Evolutionary conservation across 2,329 filamentous ascomycete genomes (phyloP), one percentile per base, ranked within the genome.

Genomic region (Karstenula rhodostoma): DNA sequence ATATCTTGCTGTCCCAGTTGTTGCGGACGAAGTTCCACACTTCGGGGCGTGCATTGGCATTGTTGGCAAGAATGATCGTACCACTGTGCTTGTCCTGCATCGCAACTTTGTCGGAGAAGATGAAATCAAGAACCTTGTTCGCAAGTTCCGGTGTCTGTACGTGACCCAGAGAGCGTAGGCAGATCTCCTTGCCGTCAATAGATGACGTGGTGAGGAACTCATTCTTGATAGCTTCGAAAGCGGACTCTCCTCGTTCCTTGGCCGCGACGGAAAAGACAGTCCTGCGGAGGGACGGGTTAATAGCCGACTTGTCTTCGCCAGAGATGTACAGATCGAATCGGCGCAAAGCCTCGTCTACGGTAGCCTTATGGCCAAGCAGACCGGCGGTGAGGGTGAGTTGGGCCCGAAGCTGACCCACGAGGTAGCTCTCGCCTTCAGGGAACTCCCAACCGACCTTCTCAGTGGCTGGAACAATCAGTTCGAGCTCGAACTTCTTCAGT

Each of bases 121-220:
- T 82, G 75, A 97, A 86, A 79, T 89, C 69, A 83, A 90, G 73
- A 85, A 89, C 84, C 73, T 89, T 79, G 58, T 85, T 81, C 47
- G 96, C 88, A 32, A 97, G 82, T 10, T 88, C 86, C 0, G 82
- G 75, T 57, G 92, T 87, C 69, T 90, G 89, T 22, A 91, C 88
- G 42, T 89, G 87, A 35, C 93, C 93, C 47, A 99, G 85, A 4
- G 91, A 87, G 40, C 86, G 83, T 3, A 98, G 86, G 67, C 88
- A 90, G 65, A 96, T 91, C 68, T 97, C 93, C 79, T 94, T 96
- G 70, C 93, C 94, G 71, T 98, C 95, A 40, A 97, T 89, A 8
- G 93, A 92, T 55, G 90, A 90, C 13, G 93, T 95, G 53, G 84
- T 89, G 64, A 88, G 85, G 85, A 92, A 98, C 76, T 97, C 94